Base-by-base conservation (phyloP, 2,329 filamentous ascomycete genomes). In the Fusarium keratoplasticum region DNA sequence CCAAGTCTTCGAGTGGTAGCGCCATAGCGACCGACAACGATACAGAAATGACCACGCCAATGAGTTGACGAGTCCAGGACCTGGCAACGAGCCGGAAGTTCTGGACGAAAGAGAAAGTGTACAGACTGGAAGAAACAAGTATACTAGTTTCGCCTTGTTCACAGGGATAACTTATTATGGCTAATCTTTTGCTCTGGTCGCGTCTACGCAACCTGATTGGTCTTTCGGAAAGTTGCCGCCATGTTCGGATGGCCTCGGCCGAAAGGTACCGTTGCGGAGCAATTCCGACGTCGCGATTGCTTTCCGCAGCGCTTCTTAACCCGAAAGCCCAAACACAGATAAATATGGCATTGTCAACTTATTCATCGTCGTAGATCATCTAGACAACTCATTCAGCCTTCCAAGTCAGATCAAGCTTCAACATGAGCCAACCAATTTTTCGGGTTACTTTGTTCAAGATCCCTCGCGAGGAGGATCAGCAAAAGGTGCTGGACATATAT, bases 361-460 rank as follows among this genome's bases (percentile, higher is more conserved):
- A 22, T 33, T 18, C 5, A 3, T 7, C 6, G 27, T 11, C 10
- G 8, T 16, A 27, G 0, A 22, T 33, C 2, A 20, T 22, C 20
- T 20, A 0, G 7, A 33, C 2, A 5, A n/a, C 18, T 4, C 3
- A 29, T 2, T 33, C 25, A 16, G 0, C 10, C 13, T 18, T 33
- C 35, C 35, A 18, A 2, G 1, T 36, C 14, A 36, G 4, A 18
- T 4, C 20, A 8, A 44, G 13, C 2, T 9, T 22, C 29, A 55
- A 33, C 2, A 55, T 55, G 50, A 55, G 50, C 29, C 50, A 33
- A 18, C 50, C 50, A 55, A 55, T 55, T 20, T 55, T 29, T 16
- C 50, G 50, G 1, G 29, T 55, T 20, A 55, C 50, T 14, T 31
- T 55, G 50, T 55, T 55, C 50, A 55, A 55, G n/a, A 55, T 55